Conservation (phyloP, 2,329 filamentous ascomycete genomes). For the Aquanectria penicillioides region DNA sequence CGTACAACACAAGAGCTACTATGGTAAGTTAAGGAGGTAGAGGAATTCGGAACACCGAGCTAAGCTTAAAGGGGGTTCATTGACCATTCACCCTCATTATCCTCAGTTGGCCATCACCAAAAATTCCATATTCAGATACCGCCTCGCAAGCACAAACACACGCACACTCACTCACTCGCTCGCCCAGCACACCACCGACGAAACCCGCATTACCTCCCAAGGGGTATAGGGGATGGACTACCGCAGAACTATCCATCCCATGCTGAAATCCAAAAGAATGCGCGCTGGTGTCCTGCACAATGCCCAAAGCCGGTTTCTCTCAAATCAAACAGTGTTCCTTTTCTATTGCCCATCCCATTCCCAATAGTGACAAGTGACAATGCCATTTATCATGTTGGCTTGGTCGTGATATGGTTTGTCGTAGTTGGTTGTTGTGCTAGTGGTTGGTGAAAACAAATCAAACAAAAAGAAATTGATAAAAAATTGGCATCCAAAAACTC, state of each 20-base stretch:
- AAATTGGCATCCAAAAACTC: conserved; percentile 33
- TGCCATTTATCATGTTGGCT: conserved; percentile 7
- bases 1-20: conserved; percentile 2
- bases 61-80: too few species aligned
- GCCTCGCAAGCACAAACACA: too few species aligned
- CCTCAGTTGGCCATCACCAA: too few species aligned
- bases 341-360: conserved; percentile 11
- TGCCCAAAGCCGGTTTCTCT: conserved; percentile 9
- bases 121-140: too few species aligned
- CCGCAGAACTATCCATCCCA: conserved; percentile 6
- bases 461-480: conserved; percentile 26
- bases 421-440: conserved; percentile 10
- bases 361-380: conserved; percentile 4
- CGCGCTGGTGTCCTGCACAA: conserved; percentile 16
- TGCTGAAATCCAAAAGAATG: conserved; percentile 20
- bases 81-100: too few species aligned
- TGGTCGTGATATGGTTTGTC: conserved; percentile 19
- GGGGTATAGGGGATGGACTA: conserved; percentile 12
- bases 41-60: not conserved
- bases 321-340: conserved; percentile 15
- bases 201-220: conserved; percentile 6
- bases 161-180: too few species aligned
- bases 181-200: not conserved
- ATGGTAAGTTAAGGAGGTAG: not conserved
- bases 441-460: conserved; percentile 20